These are phyloP conservation scores for Hepatocystis sp. DNA, from an alignment of 169 alveolate species.

Conservation along the genomic window DNA sequence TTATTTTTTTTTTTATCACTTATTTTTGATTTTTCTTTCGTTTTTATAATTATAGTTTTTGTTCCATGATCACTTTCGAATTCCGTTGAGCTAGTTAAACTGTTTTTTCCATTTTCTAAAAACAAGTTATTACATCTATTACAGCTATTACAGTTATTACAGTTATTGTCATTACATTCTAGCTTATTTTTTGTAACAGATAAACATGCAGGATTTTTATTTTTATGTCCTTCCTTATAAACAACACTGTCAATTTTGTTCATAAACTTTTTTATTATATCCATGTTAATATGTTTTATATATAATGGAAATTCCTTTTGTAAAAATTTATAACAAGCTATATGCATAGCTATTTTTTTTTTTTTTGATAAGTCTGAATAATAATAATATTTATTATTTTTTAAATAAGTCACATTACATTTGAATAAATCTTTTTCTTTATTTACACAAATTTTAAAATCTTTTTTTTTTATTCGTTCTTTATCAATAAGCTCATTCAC, in stretches of 20 bases:
- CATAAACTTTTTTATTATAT: conserved; percentile 1
- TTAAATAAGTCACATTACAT: conserved; percentile 26
- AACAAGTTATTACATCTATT: no score
- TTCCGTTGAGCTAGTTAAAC: no score
- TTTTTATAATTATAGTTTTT: no score
- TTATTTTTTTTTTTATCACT: background rate
- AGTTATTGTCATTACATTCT: no score
- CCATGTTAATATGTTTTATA: conserved; percentile 22
- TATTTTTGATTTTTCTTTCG: background rate
- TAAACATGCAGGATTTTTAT: background rate
- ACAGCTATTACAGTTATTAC: no score
- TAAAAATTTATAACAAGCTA: conserved; percentile 24
- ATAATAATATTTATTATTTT: conserved; percentile 4
- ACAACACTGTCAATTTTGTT: background rate
- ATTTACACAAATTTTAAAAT: conserved; percentile 1
- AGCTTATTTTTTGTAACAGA: no score
- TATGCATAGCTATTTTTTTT: conserved; percentile 59
- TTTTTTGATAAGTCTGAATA: conserved; percentile 26
- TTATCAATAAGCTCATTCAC: conserved; percentile 44
- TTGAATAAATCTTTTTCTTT: conserved; percentile 9
- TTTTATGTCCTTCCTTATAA: background rate
- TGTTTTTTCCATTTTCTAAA: no score
- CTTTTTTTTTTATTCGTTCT: conserved; percentile 11
- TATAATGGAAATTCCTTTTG: conserved; percentile 19
- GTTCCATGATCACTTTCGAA: no score